These are phyloP conservation scores for Tuber indicum DNA, from an alignment of 495 filamentous ascomycete genomes.

Conservation along the genomic window DNA sequence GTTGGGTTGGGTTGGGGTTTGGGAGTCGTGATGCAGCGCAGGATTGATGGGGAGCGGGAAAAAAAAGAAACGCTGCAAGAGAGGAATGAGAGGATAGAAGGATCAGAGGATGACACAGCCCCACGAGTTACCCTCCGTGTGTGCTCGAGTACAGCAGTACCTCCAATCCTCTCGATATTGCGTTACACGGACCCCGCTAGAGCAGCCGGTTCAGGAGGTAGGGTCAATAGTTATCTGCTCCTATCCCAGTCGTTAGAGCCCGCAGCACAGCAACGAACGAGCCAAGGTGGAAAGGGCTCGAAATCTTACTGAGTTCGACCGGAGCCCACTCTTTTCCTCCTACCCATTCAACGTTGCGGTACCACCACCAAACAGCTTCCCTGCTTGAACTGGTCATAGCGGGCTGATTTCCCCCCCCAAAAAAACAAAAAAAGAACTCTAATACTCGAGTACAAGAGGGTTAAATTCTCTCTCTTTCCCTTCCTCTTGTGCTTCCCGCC, in stretches of 20 bases:
- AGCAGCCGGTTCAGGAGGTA: constrained; percentile 1
- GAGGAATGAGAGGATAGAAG: not conserved
- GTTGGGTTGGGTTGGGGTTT: not conserved
- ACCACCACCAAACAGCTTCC: constrained; percentile 30
- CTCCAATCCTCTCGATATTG: not conserved
- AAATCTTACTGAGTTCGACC: constrained; percentile 19
- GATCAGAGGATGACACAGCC: constrained; percentile 1
- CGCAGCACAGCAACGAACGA: not conserved
- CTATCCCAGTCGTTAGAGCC: not conserved
- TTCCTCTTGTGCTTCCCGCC: constrained; percentile 21
- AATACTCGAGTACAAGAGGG: not conserved
- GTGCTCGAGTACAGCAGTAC: not conserved
- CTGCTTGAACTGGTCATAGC: constrained; percentile 13
- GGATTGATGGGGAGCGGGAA: not conserved
- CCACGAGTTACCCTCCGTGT: constrained; percentile 1
- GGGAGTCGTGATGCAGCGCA: not conserved
- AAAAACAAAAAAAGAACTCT: not conserved
- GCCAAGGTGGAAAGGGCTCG: not conserved
- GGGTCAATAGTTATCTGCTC: not conserved
- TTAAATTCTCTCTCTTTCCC: constrained; percentile 1
- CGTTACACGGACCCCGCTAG: constrained; percentile 1
- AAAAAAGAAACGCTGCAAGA: not conserved
- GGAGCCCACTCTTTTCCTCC: constrained; percentile 25
- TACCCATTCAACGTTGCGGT: constrained; percentile 25
- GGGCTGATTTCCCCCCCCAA: not conserved